Evolutionary conservation across 1,284 basidiomycete species (phyloP), one percentile per base, ranked within the genome.

Genomic region (Sanguinoderma infundibulare): DNA sequence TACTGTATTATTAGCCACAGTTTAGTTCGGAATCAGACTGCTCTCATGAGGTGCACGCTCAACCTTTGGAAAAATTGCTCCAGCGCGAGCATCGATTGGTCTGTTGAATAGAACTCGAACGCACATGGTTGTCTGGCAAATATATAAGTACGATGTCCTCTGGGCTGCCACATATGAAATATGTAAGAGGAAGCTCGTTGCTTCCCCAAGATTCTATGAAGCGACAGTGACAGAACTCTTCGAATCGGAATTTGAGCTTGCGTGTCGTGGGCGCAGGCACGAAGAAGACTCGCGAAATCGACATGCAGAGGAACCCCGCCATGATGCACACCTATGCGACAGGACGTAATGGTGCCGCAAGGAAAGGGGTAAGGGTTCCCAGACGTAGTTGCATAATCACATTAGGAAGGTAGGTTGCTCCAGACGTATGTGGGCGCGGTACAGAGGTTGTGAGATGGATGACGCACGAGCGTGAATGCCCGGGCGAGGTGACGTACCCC

Each of bases 401-500:
- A n/a, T n/a, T n/a, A 32, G 7, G 22, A 15, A 51, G 9, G n/a
- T 20, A 14, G n/a, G 32, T 51, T 34, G 49, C 32, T n/a, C 14
- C 8, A 35, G n/a, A 30, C 12, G 3, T n/a, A 20, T 35, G 76
- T 78, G 56, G 81, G 79, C 4, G 78, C 69, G 53, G 79, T 62
- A 42, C 17, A 55, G 55, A 42, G 58, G 44, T n/a, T 34, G 58
- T 15, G 55, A 57, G 40, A 53, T n/a, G 51, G 17, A 35, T 8
- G n/a, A 20, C 51, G 20, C 51, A 44, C 32, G 56, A 55, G 12
- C 42, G 24, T 22, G 59, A 59, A 34, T n/a, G 57, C 36, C 10
- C 1, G 34, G n/a, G 51, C 36, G 50, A 55, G 12, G 24, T 28
- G 52, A 62, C 66, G 49, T 35, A 67, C 66, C 53, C 66, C 63